Percentiles rank a stretch among this genome's conserved stretches.
Conservation (phyloP, 1,284 basidiomycete genomes). For the Chalciporus sp. region DNA sequence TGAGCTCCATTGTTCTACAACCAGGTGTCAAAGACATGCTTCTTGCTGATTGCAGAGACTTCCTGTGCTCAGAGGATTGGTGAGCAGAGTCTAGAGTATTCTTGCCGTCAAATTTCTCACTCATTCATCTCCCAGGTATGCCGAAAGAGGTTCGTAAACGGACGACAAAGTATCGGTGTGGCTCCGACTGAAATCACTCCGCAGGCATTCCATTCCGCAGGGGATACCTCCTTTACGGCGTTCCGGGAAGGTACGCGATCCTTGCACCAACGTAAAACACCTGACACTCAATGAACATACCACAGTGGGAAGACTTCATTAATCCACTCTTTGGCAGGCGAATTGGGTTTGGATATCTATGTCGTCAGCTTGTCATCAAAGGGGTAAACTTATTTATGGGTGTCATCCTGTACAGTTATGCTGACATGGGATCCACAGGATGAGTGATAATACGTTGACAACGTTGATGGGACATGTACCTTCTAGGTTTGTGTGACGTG, state of each 20-base stretch:
- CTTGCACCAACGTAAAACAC: constrained; percentile 3
- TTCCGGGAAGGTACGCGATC: constrained; percentile 70
- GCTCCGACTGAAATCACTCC: constrained; percentile 19
- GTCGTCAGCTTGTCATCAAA: constrained; percentile 83
- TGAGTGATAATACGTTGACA: constrained; percentile 85
- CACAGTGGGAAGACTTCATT: constrained; percentile 79
- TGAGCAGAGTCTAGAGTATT: constrained; percentile 40
- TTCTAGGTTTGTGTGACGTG: constrained; percentile 55
- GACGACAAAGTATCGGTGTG: constrained; percentile 15
- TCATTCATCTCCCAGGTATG: constrained; percentile 59
- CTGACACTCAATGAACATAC: constrained; percentile 14
- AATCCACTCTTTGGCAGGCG: constrained; percentile 84
- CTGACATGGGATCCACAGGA: constrained; percentile 44
- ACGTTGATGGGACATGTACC: constrained; percentile 85
- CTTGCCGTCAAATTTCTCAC: constrained; percentile 14
- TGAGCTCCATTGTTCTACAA: constrained; percentile 85
- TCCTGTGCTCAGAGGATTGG: constrained; percentile 82
- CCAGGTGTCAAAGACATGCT: constrained; percentile 88
- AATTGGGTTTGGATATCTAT: constrained; percentile 86
- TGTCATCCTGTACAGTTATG: neutral
- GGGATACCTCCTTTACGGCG: constrained; percentile 82
- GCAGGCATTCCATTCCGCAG: constrained; percentile 83
- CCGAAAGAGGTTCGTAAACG: constrained; percentile 67
- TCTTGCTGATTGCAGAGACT: constrained; percentile 81
- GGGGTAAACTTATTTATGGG: constrained; percentile 52